These are phyloP conservation scores for Williopsis jadinii DNA, from an alignment of 1,139 yeast genomes.

Conservation along the genomic window DNA sequence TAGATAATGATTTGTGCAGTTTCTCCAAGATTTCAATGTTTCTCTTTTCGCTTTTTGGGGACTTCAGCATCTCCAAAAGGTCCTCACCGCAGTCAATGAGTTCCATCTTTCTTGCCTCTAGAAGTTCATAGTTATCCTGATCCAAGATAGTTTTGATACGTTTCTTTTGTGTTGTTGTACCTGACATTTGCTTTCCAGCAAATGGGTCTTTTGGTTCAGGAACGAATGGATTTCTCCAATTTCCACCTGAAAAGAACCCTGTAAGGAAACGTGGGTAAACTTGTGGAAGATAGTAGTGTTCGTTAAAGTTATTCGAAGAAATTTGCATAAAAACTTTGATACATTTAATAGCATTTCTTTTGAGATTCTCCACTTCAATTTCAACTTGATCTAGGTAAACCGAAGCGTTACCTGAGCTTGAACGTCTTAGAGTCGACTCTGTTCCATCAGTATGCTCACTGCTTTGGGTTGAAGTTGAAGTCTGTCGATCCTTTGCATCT, in stretches of 20 bases:
- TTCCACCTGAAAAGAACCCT: constrained; percentile 65
- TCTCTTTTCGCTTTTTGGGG: constrained; percentile 34
- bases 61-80: constrained; percentile 33
- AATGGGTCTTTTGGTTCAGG: constrained; percentile 28
- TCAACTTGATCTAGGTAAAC: constrained; percentile 16
- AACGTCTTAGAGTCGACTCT: neutral
- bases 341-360: constrained; percentile 15
- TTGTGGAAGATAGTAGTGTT: constrained; percentile 45
- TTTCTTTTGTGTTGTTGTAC: constrained; percentile 18
- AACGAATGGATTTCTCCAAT: constrained; percentile 66
- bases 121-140: constrained; percentile 36
- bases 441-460: no score
- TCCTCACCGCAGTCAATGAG: constrained; percentile 35
- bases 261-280: constrained; percentile 59
- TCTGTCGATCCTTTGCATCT: constrained; percentile 16
- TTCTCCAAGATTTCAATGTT: constrained; percentile 47
- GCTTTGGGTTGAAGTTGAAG: constrained; percentile 24
- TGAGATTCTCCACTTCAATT: constrained; percentile 15
- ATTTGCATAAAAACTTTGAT: constrained; percentile 22
- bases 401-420: neutral
- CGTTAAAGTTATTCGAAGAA: constrained; percentile 19
- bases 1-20: constrained; percentile 45
- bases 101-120: constrained; percentile 33
- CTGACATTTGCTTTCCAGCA: constrained; percentile 19
- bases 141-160: constrained; percentile 42